These are phyloP conservation scores for Vaccinium myrtillus DNA, from an alignment of 148 eudicot species.

Conservation along the genomic window DNA sequence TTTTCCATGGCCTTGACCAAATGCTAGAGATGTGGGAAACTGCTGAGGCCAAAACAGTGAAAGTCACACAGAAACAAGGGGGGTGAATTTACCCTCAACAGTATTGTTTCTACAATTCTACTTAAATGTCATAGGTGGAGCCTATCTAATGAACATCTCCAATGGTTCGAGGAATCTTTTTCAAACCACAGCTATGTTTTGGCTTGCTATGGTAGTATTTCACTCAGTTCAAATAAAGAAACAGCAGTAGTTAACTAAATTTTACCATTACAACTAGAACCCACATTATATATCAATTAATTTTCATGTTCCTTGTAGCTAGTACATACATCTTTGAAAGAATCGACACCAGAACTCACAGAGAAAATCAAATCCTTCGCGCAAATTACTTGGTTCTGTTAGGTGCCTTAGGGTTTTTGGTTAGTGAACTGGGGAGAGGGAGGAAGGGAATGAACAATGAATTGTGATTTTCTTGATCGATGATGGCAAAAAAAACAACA, in stretches of 20 bases:
- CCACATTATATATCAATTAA: too few relatives aligned
- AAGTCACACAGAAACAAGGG: not conserved
- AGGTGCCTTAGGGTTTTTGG: not conserved
- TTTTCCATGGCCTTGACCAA: not conserved
- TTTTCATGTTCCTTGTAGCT: too few relatives aligned
- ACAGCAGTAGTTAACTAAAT: not conserved
- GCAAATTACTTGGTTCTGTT: not conserved
- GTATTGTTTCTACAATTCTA: not conserved
- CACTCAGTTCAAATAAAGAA: too few relatives aligned
- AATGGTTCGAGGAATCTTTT: not conserved
- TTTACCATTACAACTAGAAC: too few relatives aligned
- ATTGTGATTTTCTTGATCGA: not conserved
- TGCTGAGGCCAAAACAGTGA: too few relatives aligned
- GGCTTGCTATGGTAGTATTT: not conserved
- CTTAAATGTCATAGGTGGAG: not conserved
- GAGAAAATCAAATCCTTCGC: not conserved
- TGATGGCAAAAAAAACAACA: not conserved
- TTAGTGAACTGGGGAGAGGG: not conserved
- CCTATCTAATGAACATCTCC: not conserved
- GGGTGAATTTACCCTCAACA: not conserved
- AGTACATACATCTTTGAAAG: slow-evolving; percentile 25
- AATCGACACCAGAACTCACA: not conserved
- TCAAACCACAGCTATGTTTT: not conserved
- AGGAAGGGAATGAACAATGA: not conserved
- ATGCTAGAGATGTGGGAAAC: too few relatives aligned